Evolutionary conservation across 129 eudicot genomes (phyloP), one percentile per base, ranked within the genome.

Genomic region (Lonicera japonica): DNA sequence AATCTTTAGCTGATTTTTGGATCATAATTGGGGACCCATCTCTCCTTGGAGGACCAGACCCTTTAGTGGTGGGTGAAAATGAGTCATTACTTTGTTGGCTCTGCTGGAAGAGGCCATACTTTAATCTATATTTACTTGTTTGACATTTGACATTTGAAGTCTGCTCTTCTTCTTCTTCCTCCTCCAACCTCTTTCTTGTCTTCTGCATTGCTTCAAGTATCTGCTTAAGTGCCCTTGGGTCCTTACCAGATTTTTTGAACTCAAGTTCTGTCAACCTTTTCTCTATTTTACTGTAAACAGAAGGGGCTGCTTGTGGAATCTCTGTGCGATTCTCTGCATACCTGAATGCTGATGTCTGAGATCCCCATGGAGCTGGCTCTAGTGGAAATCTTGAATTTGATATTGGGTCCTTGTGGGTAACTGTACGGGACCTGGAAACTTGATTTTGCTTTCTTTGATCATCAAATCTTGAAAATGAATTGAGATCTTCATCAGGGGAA

Each of bases 181-280:
- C 59, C 72, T 77, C 88, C 48, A 75, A 58, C 68, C 73, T 76
- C 62, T 48, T 71, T 71, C 82, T 85, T 38, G 88, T 83, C 66
- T 74, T 85, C 72, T 88, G 80, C 95, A 92, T 85, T 76, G 99
- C 88, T 71, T 92, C 96, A 50, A 88, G 96, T 54, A 92, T 92
- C 78, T 92, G 99, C 76, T 92, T 92, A 18, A 92, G 96, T 50
- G 95, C 99, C 68, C 96, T 77, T 69, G 88, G 95, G 77, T 92
- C 96, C 82, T 88, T 92, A 22, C 99, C 96, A 15, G 96, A 76
- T 47, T 72, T 76, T 70, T 75, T 80, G 76, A 71, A 92, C 70
- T 83, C 95, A 29, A 80, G 74, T 24, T 82, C 83, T 3, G 86
- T 71, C 83, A 92, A 82, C 78, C 95, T 77, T 74, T 82, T 92